Base-by-base conservation (phyloP, 164 flowering plant genomes). In the Malania oleifera region DNA sequence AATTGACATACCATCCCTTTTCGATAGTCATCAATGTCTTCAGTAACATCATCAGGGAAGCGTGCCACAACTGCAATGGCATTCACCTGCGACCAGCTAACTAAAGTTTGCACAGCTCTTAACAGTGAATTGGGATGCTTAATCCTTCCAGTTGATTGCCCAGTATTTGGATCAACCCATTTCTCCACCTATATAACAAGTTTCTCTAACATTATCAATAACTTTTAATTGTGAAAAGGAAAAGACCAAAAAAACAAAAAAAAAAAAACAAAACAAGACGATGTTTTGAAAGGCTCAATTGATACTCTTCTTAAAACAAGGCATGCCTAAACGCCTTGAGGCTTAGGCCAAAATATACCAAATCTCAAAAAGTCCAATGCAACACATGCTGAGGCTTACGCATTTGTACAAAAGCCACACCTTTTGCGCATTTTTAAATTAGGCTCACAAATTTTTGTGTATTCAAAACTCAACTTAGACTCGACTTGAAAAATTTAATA, bases 1-100 rank as follows among this genome's bases (percentile, higher is more conserved):
- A 4, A 56, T 28, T 51, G 22, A 19, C 64, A 41, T 69, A 87
- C 95, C 82, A 71, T 76, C 28, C 97, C 95, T 63, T 79, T 83
- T 31, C 97, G 75, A 73, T 89, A 89, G 47, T 80, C 85, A 60
- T 79, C 86, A 25, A 69, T 61, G 34, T 78, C 90, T 38, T 82
- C 82, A 35, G 62, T 38, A 63, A 80, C 90, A 61, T 90, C 95
- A 78, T 87, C 95, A 2, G 97, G 95, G 67, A 89, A 89, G 10
- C 95, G 89, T 17, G 81, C 91, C 39, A 89, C 90, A 55, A 89
- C 97, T 34, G 97, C 97, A 70, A 89, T 27, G 7, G 97, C 97
- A 77, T 83, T 75, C 29, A 85, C 89, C 43, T 68, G 60, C 20
- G 88, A 64, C 22, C 44, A 63, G 26, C 58, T 66, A 35, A 82